A percentile compares a stretch with the other conserved stretches of the same genome.
phyloP scores from a whole-genome alignment of 106 monocot species.

The Dendrobium officinale region DNA sequence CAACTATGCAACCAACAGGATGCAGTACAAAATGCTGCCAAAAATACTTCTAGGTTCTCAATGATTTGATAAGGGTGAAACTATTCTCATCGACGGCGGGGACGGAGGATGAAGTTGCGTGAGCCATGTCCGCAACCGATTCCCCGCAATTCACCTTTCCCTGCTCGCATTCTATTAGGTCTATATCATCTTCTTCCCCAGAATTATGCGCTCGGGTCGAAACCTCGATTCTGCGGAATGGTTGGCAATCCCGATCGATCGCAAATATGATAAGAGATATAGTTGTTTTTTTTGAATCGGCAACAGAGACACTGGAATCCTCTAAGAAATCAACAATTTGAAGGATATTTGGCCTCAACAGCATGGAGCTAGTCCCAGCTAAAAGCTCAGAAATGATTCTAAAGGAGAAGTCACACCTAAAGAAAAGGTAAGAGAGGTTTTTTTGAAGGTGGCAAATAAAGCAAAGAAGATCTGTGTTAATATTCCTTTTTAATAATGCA shows the following conservation, averaged over 20 bases:
- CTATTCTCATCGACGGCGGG: slow-evolving; percentile 37
- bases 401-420: no score
- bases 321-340: no score
- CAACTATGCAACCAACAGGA: slow-evolving; percentile 72
- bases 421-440: no score
- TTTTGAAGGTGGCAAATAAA: no score
- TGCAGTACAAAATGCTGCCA: slow-evolving; percentile 73
- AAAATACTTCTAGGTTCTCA: slow-evolving; percentile 62
- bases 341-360: no score
- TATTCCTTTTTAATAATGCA: no score
- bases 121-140: slow-evolving; percentile 12
- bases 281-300: no score
- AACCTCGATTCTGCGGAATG: neutral
- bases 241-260: neutral
- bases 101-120: slow-evolving; percentile 13
- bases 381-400: no score
- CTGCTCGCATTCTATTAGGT: neutral
- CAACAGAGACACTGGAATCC: no score
- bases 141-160: neutral
- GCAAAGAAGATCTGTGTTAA: no score
- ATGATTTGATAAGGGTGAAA: slow-evolving; percentile 58
- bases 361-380: no score
- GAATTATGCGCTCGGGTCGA: neutral
- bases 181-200: neutral
- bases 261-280: no score